Evolutionary conservation across 352 stramenopile genomes (phyloP), one percentile per base, ranked within the genome.

Genomic region (Globisporangium viniferum): DNA sequence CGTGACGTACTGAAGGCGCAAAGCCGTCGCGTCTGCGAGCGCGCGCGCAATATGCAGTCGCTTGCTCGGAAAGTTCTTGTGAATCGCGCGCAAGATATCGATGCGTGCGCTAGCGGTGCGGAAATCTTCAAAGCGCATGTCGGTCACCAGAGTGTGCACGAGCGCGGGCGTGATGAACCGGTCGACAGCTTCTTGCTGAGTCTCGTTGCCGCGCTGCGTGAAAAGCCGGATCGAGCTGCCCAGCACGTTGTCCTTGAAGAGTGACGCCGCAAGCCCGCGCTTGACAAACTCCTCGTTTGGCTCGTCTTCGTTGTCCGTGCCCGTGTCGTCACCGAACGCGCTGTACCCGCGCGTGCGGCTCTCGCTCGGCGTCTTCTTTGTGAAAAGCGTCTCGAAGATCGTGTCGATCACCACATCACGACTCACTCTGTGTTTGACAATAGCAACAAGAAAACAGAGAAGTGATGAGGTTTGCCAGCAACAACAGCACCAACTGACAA

Each of bases 201-300:
- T 88, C 77, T 73, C 78, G 69, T 69, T 73, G 66, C 46, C 65
- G 46, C 62, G 68, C 48, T 69, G 70, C 64, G 67, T 48, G 10
- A 73, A 73, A 22, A 74, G 53, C 6, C 70, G 69, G 48, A 68
- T 64, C 33, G 56, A 62, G 29, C 71, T 64, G 29, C 71, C 66
- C 29, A 66, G 51, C 24, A 93, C 58, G 27, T 85, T 79, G 66
- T 90, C 81, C 69, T 89, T 91, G 64, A 95, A 93, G 0, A 95
- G 77, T 44, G 84, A 84, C 51, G 81, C 82, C 2, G 88, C 84
- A 14, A 95, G 78, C 24, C 85, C 84, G 44, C 76, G 73, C 80
- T 95, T 95, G 64, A 94, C 88, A 66, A 94, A 93, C 29, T 91
- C 83, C 53, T 93, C 84, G 68, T 95, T 95, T 12, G 84, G 88